These are phyloP conservation scores for Gossypium raimondii DNA, from an alignment of 345 rosid species.

Conservation along the genomic window DNA sequence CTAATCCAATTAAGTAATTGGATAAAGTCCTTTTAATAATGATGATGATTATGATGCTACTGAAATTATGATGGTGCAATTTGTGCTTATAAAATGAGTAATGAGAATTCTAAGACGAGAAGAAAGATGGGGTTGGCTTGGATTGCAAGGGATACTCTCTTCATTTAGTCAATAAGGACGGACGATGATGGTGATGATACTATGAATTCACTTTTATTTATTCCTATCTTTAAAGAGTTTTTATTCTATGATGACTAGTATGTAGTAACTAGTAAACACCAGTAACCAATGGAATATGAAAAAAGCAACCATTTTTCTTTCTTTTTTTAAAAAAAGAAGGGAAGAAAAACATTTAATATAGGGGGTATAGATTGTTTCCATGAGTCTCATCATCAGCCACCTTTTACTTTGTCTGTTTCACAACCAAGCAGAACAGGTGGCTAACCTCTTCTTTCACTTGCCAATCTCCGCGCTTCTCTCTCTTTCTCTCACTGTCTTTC, in stretches of 20 bases:
- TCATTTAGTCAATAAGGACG: constrained; percentile 9
- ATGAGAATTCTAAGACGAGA: background rate
- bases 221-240: constrained; percentile 1
- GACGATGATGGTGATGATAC: constrained; percentile 1
- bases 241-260: background rate
- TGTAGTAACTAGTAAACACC: background rate
- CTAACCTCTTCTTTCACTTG: constrained; percentile 23
- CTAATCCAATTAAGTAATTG: background rate
- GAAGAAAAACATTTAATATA: background rate
- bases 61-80: background rate
- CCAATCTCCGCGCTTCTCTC: constrained; percentile 21
- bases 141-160: constrained; percentile 37
- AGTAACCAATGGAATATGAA: background rate
- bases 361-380: background rate
- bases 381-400: constrained; percentile 38
- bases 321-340: background rate
- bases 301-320: background rate
- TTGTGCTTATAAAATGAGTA: background rate
- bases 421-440: constrained; percentile 38
- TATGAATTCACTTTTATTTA: constrained; percentile 3
- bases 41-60: background rate
- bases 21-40: background rate
- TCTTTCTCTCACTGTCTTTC: constrained; percentile 12
- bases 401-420: constrained; percentile 63
- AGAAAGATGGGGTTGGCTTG: constrained; percentile 28